Evolutionary conservation across 2,329 filamentous ascomycete species (phyloP).

Genomic region (Claviceps digitariae): DNA sequence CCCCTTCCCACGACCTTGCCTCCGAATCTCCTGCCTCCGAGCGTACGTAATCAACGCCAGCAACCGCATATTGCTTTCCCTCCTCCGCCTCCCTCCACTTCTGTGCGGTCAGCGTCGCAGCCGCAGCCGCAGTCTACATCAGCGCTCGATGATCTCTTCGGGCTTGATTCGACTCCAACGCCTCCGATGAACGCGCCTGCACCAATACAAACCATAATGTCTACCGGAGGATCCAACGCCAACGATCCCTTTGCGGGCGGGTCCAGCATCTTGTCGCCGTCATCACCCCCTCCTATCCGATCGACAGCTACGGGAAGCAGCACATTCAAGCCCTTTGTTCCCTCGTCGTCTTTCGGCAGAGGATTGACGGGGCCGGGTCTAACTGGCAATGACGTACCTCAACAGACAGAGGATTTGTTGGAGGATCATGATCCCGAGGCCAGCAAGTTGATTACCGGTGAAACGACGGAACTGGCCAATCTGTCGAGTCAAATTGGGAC

Average conservation of each 20-base stretch:
- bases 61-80: slow-evolving; percentile 17
- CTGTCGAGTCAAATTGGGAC: slow-evolving; percentile 91
- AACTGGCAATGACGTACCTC: slow-evolving; percentile 49
- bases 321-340: slow-evolving; percentile 80
- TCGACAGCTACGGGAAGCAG: slow-evolving; percentile 32
- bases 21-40: slow-evolving; percentile 70
- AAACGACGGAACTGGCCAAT: slow-evolving; percentile 87
- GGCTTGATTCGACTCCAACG: slow-evolving; percentile 51
- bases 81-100: slow-evolving; percentile 19
- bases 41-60: slow-evolving; percentile 50
- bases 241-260: slow-evolving; percentile 50
- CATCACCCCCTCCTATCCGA: slow-evolving; percentile 43
- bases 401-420: slow-evolving; percentile 64
- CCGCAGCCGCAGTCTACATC: slow-evolving; percentile 49
- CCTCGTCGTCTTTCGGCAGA: slow-evolving; percentile 84
- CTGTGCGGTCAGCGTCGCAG: slow-evolving; percentile 34
- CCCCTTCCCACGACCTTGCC: slow-evolving; percentile 66
- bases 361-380: slow-evolving; percentile 49
- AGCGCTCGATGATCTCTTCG: slow-evolving; percentile 86
- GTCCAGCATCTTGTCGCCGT: slow-evolving; percentile 29
- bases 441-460: slow-evolving; percentile 74
- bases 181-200: slow-evolving; percentile 32
- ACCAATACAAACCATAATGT: slow-evolving; percentile 47
- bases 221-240: slow-evolving; percentile 58
- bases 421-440: slow-evolving; percentile 81